Conservation (phyloP, 306 rosid species). For the Glycine soja region DNA sequence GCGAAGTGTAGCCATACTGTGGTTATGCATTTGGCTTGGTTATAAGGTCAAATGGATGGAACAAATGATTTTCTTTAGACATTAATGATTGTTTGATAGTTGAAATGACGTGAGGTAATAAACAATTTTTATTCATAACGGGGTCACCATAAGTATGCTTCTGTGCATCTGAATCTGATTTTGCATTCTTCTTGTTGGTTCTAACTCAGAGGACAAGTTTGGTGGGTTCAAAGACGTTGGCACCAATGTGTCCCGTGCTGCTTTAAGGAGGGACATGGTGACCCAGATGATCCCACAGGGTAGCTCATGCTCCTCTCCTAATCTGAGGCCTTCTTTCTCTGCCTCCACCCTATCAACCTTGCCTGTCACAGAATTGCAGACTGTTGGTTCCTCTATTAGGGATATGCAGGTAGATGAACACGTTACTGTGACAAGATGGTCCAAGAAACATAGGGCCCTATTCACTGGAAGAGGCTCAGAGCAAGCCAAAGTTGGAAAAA, state of each 20-base stretch:
- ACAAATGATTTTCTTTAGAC: conserved; percentile 30
- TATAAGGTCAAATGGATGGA: neutral
- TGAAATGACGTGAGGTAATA: neutral
- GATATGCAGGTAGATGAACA: conserved; percentile 84
- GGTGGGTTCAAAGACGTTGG: conserved; percentile 64
- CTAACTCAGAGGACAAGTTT: conserved; percentile 53
- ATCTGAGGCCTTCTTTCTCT: conserved; percentile 55
- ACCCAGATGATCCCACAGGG: conserved; percentile 88
- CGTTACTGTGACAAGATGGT: conserved; percentile 82
- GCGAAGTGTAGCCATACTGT: neutral
- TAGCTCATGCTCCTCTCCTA: conserved; percentile 70
- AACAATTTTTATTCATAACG: neutral
- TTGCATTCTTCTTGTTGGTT: conserved; percentile 37
- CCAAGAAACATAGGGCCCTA: conserved; percentile 72
- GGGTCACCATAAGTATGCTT: conserved; percentile 8
- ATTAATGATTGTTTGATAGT: neutral
- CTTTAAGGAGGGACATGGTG: conserved; percentile 93
- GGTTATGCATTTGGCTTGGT: neutral
- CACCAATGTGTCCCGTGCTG: conserved; percentile 59
- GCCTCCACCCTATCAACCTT: conserved; percentile 56
- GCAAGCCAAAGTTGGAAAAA: conserved; percentile 56
- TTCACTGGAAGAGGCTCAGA: conserved; percentile 69
- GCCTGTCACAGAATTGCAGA: conserved; percentile 54
- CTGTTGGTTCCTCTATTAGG: conserved; percentile 59
- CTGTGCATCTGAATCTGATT: conserved; percentile 34